phyloP scores from a whole-genome alignment of 164 flowering plant genomes.

The Vitis vinifera region ASM3070453v1 NC_081817.1:2315001-2315500 shows the following conservation, averaged over 20 bases:
- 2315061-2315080: conserved; percentile 97
- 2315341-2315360: too few relatives aligned
- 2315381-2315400: not conserved
- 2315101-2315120: conserved; percentile 96
- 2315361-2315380: too few relatives aligned
- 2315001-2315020: conserved; percentile 94
- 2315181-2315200: not conserved
- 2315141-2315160: not conserved
- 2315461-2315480: not conserved
- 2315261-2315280: not conserved
- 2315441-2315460: not conserved
- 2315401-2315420: not conserved
- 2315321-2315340: not conserved
- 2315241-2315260: not conserved
- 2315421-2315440: conserved; percentile 1
- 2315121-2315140: conserved; percentile 85
- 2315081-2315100: conserved; percentile 79
- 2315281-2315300: not conserved
- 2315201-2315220: not conserved
- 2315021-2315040: conserved; percentile 94
- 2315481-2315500: not conserved
- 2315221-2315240: not conserved
- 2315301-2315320: not conserved
- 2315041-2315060: conserved; percentile 91
- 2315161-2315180: not conserved